Evolutionary conservation across 2,329 filamentous ascomycete genomes (phyloP).

Genomic region (Fusarium piperis): DNA sequence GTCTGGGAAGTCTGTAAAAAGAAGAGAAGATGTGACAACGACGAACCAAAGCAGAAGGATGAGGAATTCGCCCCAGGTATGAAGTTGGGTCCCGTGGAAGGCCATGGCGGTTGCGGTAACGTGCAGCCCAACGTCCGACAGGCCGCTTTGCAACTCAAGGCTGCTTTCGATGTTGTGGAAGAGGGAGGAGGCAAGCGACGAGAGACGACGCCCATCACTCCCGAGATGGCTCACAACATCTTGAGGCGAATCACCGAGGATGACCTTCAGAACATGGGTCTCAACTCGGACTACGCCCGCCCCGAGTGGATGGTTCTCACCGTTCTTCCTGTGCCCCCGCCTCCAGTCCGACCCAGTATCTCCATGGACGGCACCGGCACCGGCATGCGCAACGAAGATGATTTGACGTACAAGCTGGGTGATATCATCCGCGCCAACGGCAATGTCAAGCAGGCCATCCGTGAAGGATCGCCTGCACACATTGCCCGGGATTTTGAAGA

Average conservation of each 20-base stretch:
- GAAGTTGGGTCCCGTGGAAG: constrained; percentile 61
- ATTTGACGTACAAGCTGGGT: constrained; percentile 98
- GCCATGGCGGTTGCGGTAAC: constrained; percentile 95
- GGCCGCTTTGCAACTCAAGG: constrained; percentile 84
- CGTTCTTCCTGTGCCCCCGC: constrained; percentile 92
- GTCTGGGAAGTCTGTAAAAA: constrained; percentile 94
- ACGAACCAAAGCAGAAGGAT: constrained; percentile 75
- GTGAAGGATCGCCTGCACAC: constrained; percentile 91
- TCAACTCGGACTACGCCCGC: constrained; percentile 94
- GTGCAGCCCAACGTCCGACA: constrained; percentile 87
- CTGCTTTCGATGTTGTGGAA: constrained; percentile 74
- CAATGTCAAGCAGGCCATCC: constrained; percentile 90
- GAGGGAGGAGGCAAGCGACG: constrained; percentile 79
- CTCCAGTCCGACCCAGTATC: constrained; percentile 95
- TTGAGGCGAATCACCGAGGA: constrained; percentile 85
- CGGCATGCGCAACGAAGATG: constrained; percentile 95
- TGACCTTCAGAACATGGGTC: constrained; percentile 85
- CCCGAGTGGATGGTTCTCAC: constrained; percentile 99
- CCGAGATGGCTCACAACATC: constrained; percentile 85
- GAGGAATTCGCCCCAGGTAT: constrained; percentile 70
- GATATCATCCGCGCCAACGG: constrained; percentile 98
- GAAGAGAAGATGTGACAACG: constrained; percentile 85
- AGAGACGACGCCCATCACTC: constrained; percentile 84
- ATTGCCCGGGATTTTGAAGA: constrained; percentile 91
- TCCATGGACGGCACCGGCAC: constrained; percentile 94